These are phyloP conservation scores for Agrocybe chaxingu DNA, from an alignment of 768 basidiomycete genomes.

Conservation along the genomic window DNA sequence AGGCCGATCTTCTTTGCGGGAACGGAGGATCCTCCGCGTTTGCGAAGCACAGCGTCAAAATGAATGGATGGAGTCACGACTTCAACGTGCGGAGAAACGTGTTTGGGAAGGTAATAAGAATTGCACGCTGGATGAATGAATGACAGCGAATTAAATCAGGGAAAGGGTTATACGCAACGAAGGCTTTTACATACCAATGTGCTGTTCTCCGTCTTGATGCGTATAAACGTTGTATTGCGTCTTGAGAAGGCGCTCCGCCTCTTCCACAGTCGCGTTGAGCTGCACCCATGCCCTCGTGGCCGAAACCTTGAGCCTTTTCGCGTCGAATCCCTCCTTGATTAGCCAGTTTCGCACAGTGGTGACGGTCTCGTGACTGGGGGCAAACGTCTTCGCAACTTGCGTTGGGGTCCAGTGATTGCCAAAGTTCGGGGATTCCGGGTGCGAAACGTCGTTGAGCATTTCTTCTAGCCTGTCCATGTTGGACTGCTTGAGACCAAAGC, in stretches of 20 bases:
- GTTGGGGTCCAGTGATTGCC: constrained; percentile 44
- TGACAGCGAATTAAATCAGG: not conserved
- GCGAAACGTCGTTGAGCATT: constrained; percentile 39
- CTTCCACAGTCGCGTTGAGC: constrained; percentile 35
- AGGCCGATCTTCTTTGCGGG: constrained; percentile 16
- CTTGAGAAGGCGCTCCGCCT: constrained; percentile 38
- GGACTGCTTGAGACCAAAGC: constrained; percentile 42
- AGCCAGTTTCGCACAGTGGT: constrained; percentile 41
- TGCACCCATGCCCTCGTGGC: constrained; percentile 33
- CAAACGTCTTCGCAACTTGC: constrained; percentile 38
- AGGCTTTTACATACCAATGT: constrained; percentile 28
- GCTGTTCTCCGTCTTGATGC: constrained; percentile 31
- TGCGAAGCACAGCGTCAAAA: constrained; percentile 29
- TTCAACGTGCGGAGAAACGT: constrained; percentile 36
- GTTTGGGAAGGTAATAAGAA: constrained; percentile 29
- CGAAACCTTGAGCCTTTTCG: constrained; percentile 27
- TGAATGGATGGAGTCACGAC: constrained; percentile 35
- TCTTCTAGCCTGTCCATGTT: constrained; percentile 40
- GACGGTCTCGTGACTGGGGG: constrained; percentile 35
- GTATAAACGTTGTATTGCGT: constrained; percentile 42
- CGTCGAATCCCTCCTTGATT: constrained; percentile 29
- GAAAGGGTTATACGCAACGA: not conserved
- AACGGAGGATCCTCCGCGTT: constrained; percentile 14
- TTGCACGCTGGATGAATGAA: constrained; percentile 26
- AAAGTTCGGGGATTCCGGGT: constrained; percentile 44